Evolutionary conservation across 805 yeast genomes (phyloP), one percentile per base, ranked within the genome.

Genomic region (Wickerhamomyces chaumierensis): DNA sequence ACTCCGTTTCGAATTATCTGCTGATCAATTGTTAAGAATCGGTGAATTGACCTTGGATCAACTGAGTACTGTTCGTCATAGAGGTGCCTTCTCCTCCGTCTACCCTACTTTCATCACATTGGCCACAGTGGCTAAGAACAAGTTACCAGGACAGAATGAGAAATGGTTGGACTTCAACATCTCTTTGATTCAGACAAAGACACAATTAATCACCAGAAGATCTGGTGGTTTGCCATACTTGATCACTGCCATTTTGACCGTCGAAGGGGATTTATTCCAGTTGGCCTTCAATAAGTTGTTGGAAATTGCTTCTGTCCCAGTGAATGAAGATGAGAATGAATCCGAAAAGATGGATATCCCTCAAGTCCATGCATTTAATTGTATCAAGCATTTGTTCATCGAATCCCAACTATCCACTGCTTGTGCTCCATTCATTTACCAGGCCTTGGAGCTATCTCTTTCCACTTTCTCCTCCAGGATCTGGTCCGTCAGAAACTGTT

Each of bases 401-500:
- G 96, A 88, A 41, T 68, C 88, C 0, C 62, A 70, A 18, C 60
- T 92, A n/a, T 62, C 85, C 0, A 68, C 62, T 2, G 57, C 62
- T 2, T 69, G 82, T 11, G 56, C 71, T 0, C 57, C 59, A 4
- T 78, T 64, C 51, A 65, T 79, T 8, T 78, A 78, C 41, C 57
- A 60, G 11, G 81, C 83, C 0, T 60, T 90, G 20, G 65, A 67
- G 19, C 55, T 84, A 17, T 66, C 94, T 0, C 65, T 92, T 33
- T 49, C 60, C 2, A 69, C 77, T 28, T 85, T 90, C 57, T 66
- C 73, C 1, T 74, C 83, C 2, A 62, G 68, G 2, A 65, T 76
- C 18, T 90, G 97, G 97, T 77, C 95, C 0, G 70, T 90, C 20
- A 69, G 95, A 52, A 90, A 90, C 55, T 85, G 96, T 57, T 86